These are phyloP conservation scores for Tolypocladium ophioglossoides DNA, from an alignment of 2,329 filamentous ascomycete genomes.

Conservation along the genomic window DNA sequence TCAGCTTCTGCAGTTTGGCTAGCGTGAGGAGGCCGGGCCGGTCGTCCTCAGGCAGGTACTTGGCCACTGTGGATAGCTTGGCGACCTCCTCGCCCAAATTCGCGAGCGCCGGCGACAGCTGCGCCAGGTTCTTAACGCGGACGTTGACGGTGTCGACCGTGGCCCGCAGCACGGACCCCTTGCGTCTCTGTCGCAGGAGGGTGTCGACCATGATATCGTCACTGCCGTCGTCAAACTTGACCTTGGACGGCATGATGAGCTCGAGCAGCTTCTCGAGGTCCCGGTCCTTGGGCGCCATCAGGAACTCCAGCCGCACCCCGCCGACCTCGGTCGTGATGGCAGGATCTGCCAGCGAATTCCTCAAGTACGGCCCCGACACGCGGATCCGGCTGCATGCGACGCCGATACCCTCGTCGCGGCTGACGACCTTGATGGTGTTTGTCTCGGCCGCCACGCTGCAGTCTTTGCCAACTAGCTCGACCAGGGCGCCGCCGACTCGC, in stretches of 20 bases:
- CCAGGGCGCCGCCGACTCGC: conserved; percentile 63
- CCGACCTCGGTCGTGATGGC: conserved; percentile 52
- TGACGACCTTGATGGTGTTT: conserved; percentile 72
- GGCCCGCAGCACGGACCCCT: conserved; percentile 71
- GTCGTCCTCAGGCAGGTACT: conserved; percentile 93
- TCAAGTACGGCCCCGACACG: conserved; percentile 58
- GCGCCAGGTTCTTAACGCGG: conserved; percentile 50
- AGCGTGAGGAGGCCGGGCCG: conserved; percentile 78
- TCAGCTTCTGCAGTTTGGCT: conserved; percentile 51
- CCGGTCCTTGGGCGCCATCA: conserved; percentile 60
- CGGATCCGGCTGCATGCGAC: conserved; percentile 67
- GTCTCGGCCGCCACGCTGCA: conserved; percentile 67
- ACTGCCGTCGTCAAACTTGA: conserved; percentile 74
- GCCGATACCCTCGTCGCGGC: conserved; percentile 60
- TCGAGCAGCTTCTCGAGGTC: conserved; percentile 77
- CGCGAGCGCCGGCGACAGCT: conserved; percentile 53
- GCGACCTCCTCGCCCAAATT: conserved; percentile 68
- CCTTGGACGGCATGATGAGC: conserved; percentile 82
- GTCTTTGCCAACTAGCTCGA: conserved; percentile 67
- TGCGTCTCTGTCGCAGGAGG: conserved; percentile 71
- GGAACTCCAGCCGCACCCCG: conserved; percentile 62
- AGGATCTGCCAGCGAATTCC: conserved; percentile 40
- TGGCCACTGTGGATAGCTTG: conserved; percentile 76
- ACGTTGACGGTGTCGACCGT: conserved; percentile 55
- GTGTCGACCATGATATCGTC: conserved; percentile 95